phyloP scores from a whole-genome alignment of 163 green algal genomes.

The Picocystis sp. region DNA sequence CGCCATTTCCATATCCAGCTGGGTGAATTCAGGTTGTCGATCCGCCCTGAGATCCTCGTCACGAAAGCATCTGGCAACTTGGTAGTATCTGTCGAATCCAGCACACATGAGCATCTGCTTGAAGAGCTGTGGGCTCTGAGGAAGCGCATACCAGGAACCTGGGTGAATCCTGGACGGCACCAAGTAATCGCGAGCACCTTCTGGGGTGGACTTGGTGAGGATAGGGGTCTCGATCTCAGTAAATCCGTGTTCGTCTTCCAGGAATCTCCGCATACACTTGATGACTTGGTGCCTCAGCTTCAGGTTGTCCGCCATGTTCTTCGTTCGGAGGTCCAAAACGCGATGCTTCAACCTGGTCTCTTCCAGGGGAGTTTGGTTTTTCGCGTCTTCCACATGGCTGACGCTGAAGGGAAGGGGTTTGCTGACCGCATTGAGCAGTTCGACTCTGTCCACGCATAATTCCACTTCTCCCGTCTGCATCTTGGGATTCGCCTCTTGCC shows the following conservation, averaged over 20 bases:
- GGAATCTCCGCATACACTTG: constrained; percentile 45
- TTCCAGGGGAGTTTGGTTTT: constrained; percentile 32
- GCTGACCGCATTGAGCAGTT: constrained; percentile 70
- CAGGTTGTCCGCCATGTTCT: constrained; percentile 65
- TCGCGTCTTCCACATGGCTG: constrained; percentile 24
- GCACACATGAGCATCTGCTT: constrained; percentile 98
- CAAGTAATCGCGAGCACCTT: constrained; percentile 92
- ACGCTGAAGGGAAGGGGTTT: constrained; percentile 77
- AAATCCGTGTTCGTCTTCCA: constrained; percentile 67
- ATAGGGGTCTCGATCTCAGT: constrained; percentile 92
- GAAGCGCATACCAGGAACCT: constrained; percentile 81
- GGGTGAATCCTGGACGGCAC: constrained; percentile 64
- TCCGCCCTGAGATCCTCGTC: constrained; percentile 91
- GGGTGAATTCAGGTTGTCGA: constrained; percentile 94
- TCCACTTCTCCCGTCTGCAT: constrained; percentile 70
- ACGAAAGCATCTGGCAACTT: constrained; percentile 81
- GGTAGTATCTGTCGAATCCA: constrained; percentile 90
- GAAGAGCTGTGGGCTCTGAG: constrained; percentile 93
- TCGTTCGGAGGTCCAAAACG: constrained; percentile 76
- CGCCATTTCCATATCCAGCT: constrained; percentile 92
- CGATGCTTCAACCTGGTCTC: constrained; percentile 72
- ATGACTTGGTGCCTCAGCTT: constrained; percentile 58
- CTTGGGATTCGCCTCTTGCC: constrained; percentile 69
- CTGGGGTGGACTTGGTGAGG: constrained; percentile 78
- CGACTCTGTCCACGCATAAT: constrained; percentile 30